Base-by-base conservation (phyloP, 305 asterid genomes). In the Fraxinus xanthoxyloides region DNA sequence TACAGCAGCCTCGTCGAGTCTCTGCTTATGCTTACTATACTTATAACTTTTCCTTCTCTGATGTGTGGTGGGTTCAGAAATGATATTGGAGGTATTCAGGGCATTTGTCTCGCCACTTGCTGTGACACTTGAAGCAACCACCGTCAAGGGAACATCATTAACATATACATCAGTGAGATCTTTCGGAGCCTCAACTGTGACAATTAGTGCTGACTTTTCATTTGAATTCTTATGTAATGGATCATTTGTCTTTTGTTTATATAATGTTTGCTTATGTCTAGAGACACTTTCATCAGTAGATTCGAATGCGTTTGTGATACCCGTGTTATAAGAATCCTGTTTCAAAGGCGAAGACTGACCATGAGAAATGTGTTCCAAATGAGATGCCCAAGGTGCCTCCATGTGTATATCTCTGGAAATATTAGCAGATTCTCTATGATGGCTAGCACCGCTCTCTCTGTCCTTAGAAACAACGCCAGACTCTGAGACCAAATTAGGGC, bases 181-280 rank as follows among this genome's bases (percentile, higher is more conserved):
- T 70, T 79, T 84, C 40, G 81, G 85, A 7, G 84, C 88, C 85
- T 89, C 91, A 40, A 85, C 63, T 72, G 82, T 61, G 76, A 32
- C 63, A 81, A 40, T 73, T 24, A 88, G 48, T 48, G 74, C 82
- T 21, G 90, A 74, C 76, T 90, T 89, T 77, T 87, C 96, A 74
- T 81, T 83, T 61, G 32, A 67, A 70, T 88, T 82, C 85, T 84
- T 94, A 80, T 61, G 90, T 76, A 51, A 65, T 43, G 81, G 76
- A 82, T 51, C 83, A 85, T 79, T 93, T 82, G 87, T 91, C 90
- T 85, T 95, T 85, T 88, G 98, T 87, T 89, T 92, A 82, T 88
- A 86, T 79, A 89, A 83, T 21, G 86, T 73, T 67, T 85, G 89
- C 91, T 89, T 92, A 74, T 87, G 86, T 79, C 86, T 89, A 75